A percentile compares a stretch with the other conserved stretches of the same genome.
Evolutionary conservation across 2,329 filamentous ascomycete species (phyloP).

Genomic region (Aspergillus sp.): DNA sequence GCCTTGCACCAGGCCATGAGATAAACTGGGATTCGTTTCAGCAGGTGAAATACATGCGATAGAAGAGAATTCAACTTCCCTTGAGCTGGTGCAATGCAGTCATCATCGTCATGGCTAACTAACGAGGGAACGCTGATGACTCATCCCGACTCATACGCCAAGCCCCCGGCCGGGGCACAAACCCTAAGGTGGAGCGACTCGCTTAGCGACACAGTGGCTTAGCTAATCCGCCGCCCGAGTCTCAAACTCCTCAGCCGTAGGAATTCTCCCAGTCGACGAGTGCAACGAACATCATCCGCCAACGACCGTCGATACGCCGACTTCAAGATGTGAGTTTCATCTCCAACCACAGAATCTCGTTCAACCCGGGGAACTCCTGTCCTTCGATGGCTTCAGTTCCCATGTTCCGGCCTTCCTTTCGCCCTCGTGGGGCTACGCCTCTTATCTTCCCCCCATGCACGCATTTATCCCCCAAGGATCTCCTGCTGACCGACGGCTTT

Average conservation of each 20-base stretch:
- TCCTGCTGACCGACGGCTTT: conserved; percentile 28
- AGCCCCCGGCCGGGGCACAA: conserved; percentile 25
- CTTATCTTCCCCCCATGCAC: conserved; percentile 2
- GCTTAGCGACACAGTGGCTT: conserved; percentile 40
- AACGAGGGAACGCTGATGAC: background rate
- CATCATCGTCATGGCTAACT: too few species aligned
- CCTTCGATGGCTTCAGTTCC: conserved; percentile 18
- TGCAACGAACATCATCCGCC: conserved; percentile 46
- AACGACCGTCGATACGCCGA: conserved; percentile 48
- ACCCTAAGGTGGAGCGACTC: conserved; percentile 40
- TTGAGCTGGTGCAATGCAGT: too few species aligned
- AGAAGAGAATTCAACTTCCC: too few species aligned
- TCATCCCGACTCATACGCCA: background rate
- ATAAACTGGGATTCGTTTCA: too few species aligned
- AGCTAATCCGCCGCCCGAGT: conserved; percentile 40
- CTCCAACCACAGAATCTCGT: conserved; percentile 22
- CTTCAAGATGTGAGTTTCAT: conserved; percentile 47
- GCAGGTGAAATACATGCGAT: too few species aligned
- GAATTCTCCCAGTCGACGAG: conserved; percentile 38
- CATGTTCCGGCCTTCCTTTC: conserved; percentile 5
- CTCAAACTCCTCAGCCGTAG: conserved; percentile 42
- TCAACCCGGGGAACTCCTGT: conserved; percentile 19
- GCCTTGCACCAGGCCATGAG: too few species aligned
- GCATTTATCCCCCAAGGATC: conserved; percentile 15
- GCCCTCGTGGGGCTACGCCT: conserved; percentile 8